Evolutionary conservation across 345 rosid genomes (phyloP), one percentile per base, ranked within the genome.

Genomic region (Brassica carinata): DNA sequence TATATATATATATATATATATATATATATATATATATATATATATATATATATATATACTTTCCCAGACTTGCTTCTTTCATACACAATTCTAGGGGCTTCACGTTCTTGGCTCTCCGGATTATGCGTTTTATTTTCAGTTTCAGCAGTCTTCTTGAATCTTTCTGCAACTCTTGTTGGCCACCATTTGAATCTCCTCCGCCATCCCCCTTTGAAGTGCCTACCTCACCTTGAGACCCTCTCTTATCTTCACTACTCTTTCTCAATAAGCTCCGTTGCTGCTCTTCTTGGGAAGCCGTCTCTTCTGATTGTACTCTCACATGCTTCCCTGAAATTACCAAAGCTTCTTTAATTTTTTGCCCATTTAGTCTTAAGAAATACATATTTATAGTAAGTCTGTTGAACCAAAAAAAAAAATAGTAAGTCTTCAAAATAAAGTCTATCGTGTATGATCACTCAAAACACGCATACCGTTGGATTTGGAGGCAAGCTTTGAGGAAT

Each of bases 61-160:
- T 91, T 93, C 58, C 87, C 81, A 61, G 83, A 88, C 77, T 87
- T 91, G 79, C 84, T 85, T 82, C 87, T 94, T 85, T 87, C 97
- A 33, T 89, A 91, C 27, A 89, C 95, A 36, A 74, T 53, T 36
- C 51, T 85, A 74, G 80, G 89, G 77, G 88, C 62, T 76, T 76
- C 74, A 75, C 62, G 53, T 69, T 82, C 86, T 83, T 85, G 87
- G 80, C 85, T 87, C 75, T 92, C 92, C 9, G 86, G 82, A 69
- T 74, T 85, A 67, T 90, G 92, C 36, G 90, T 81, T 90, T 96
- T 72, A 96, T 88, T 85, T 88, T 96, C 19, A 96, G 85, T 84
- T 88, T 96, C 77, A 96, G 86, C 57, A 91, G 79, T 65, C 89
- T 85, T 82, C 92, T 96, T 67, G 93, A 76, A 77, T 96, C 94